Evolutionary conservation across 208 protist genomes (phyloP).

Genomic region (Acanthamoeba castellanii): DNA sequence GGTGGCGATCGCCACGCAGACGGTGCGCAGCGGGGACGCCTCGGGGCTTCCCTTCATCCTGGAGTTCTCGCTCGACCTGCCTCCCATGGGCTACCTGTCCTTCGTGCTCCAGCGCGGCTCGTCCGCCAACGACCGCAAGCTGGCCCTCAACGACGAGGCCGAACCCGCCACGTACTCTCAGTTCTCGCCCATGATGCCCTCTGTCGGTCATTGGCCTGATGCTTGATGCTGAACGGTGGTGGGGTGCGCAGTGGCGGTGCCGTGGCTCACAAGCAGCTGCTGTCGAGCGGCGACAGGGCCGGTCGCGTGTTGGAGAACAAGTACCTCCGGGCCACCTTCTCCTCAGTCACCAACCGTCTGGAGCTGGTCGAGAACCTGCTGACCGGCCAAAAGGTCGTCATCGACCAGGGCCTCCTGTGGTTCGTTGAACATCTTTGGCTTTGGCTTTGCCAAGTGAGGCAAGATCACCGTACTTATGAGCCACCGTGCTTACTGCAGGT

Average conservation of each 20-base stretch:
- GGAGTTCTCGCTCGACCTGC: not conserved
- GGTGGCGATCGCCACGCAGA: conserved; percentile 7
- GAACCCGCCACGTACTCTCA: not conserved
- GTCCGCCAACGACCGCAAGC: not conserved
- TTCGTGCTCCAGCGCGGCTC: conserved; percentile 38
- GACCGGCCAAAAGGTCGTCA: not conserved
- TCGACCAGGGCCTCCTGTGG: conserved; percentile 63
- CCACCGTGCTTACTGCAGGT: not conserved
- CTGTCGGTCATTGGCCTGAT: not conserved
- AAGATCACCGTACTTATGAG: too few relatives aligned
- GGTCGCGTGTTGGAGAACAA: not conserved
- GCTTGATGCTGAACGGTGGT: not conserved
- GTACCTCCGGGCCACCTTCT: conserved; percentile 11
- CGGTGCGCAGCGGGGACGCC: not conserved
- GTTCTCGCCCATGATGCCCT: not conserved
- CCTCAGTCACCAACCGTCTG: not conserved
- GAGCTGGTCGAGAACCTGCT: not conserved
- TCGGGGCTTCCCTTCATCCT: conserved; percentile 9
- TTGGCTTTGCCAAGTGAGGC: not conserved
- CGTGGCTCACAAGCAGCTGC: not conserved
- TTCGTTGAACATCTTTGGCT: not conserved
- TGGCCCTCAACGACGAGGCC: not conserved
- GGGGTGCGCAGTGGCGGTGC: not conserved
- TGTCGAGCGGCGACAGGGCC: not conserved
- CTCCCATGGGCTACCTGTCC: conserved; percentile 76